Evolutionary conservation across 2,329 filamentous ascomycete species (phyloP).

Genomic region (Neofusicoccum cordaticola): DNA sequence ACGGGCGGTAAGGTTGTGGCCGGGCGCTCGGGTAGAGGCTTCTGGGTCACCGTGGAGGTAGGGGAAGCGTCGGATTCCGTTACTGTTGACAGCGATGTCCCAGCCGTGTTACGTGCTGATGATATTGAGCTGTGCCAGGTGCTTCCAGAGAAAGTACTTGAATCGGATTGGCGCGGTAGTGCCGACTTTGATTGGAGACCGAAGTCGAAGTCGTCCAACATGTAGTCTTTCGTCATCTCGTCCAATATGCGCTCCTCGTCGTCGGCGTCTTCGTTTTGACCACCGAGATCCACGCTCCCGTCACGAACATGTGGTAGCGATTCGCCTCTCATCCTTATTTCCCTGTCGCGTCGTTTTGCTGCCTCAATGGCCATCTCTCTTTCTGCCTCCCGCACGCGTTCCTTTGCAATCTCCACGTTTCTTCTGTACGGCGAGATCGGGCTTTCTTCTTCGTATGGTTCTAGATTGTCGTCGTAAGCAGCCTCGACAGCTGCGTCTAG

Average conservation of each 20-base stretch:
- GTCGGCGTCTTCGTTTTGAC: constrained; percentile 39
- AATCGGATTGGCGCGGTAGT: constrained; percentile 75
- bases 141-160: constrained; percentile 68
- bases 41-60: constrained; percentile 18
- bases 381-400: constrained; percentile 71
- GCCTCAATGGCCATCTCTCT: constrained; percentile 63
- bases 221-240: constrained; percentile 81
- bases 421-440: constrained; percentile 31
- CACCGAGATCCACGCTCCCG: constrained; percentile 23
- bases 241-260: constrained; percentile 62
- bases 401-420: constrained; percentile 72
- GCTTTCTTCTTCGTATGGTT: constrained; percentile 60
- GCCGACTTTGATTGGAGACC: constrained; percentile 65
- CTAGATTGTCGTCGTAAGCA: constrained; percentile 88
- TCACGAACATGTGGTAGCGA: constrained; percentile 36
- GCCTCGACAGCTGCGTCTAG: constrained; percentile 94
- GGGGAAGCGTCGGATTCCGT: constrained; percentile 50
- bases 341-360: constrained; percentile 59
- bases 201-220: constrained; percentile 79
- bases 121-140: constrained; percentile 79
- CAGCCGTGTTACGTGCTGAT: constrained; percentile 68
- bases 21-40: background rate
- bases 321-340: constrained; percentile 47
- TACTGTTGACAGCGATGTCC: constrained; percentile 69
- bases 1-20: background rate